Base-by-base conservation (phyloP, 1,284 basidiomycete species). In the Ceratobasidium sp. region DNA sequence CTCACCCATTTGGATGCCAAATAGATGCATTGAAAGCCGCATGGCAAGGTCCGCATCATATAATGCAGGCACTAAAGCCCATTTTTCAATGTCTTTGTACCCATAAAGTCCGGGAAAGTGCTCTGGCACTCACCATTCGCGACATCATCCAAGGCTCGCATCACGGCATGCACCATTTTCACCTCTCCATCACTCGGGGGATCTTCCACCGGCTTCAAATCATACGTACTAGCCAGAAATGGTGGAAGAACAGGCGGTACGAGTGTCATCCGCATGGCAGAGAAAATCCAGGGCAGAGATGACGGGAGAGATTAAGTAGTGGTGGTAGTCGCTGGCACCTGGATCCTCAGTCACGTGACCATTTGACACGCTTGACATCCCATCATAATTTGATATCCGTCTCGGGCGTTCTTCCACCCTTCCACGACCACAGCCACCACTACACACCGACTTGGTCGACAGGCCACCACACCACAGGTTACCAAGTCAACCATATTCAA, bases 111-210 rank as follows among this genome's bases (percentile, higher is more conserved):
- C 29, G 5, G 2, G n/a, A 2, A 34, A 9, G 32, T 2, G 17
- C 64, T 2, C 37, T n/a, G 22, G 1, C 19, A 37, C 61, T 34
- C 17, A 75, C 73, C 40, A 46, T 25, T 40, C 29, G n/a, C 17
- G 22, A 65, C 11, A 44, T 25, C 25, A 22, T 66, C 40, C 29
- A 75, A 19, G 2, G 62, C 37, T 46, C 73, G 29, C 34, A 66
- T 75, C 8, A 43, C 62, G 34, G 49, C 51, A 46, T 66, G 73
- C 8, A 75, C 64, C 8, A 19, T 46, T 25, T 75, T 66, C 25
- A 75, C 62, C 11, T 75, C 62, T 11, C 46, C 73, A n/a, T 75
- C 52, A 17, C 32, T 56, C 37, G 73, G 61, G 2, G 29, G 11
- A 4, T 62, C 73, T 19, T 22, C 34, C 15, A 66, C 43, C 19